Base-by-base conservation (phyloP, 73 alveolate species). In the Uronychia binucleata region DNA sequence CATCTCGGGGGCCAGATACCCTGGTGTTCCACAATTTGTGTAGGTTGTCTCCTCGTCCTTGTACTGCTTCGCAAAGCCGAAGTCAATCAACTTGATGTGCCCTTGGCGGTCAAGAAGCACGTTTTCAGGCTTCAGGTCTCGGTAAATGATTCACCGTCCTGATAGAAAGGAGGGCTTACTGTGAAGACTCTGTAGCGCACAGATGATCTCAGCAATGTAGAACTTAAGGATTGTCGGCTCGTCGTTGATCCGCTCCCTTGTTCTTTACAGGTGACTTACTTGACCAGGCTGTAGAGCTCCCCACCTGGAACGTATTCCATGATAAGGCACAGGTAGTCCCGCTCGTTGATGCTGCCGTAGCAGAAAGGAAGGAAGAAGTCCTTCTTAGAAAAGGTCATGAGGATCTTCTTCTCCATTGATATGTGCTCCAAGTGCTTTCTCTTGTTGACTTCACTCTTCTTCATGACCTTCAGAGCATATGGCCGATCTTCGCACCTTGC, bases 261-360 rank as follows among this genome's bases (percentile, higher is more conserved):
- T 5, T 5, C 31, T 28, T 67, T 11, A 26, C 31, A 67, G 5
- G 5, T 11, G 26, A 67, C n/a, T 11, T 46, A 67, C 33, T 67
- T 67, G 33, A 67, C 26, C 11, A 27, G 26, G 5, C 33, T 78
- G 76, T n/a, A 95, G 34, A 95, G 88, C 46, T 95, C 99, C 0
- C 99, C 99, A 26, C 99, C 99, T 84, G 77, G 31, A 31, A 91
- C 77, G 84, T 92, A 94, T 28, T 84, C 90, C 92, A 94, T 86
- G n/a, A 46, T 19, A 46, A 46, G 5, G 67, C 19, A 46, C n/a
- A 46, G 19, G 67, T 46, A 11, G 5, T 46, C n/a, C 5, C n/a
- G n/a, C 5, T 46, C 67, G n/a, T 46, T 5, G 19, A 46, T 11
- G 19, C n/a, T 46, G n/a, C 67, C 67, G 19, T 46, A 19, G 67